Conservation (phyloP, 2,329 filamentous ascomycete genomes). For the Purpureocillium takamizusanense region DNA sequence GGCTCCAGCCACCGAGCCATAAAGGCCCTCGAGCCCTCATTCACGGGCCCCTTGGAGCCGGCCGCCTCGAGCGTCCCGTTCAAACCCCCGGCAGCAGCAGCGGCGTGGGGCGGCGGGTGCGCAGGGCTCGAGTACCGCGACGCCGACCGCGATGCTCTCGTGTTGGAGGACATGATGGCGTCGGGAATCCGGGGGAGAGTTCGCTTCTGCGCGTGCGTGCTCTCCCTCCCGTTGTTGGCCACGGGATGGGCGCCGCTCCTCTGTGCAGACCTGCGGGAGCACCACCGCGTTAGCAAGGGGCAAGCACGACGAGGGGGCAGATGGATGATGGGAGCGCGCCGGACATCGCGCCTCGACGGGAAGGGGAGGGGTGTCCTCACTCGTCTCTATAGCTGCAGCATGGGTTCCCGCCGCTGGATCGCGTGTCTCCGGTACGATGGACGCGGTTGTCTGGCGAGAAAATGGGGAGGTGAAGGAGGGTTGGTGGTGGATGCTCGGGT, state of each 20-base stretch:
- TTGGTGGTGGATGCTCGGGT: constrained; percentile 11
- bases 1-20: constrained; percentile 53
- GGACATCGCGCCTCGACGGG: background rate
- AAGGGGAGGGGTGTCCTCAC: constrained; percentile 11
- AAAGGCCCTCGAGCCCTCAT: constrained; percentile 34
- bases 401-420: constrained; percentile 20
- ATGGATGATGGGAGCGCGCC: too few relatives aligned
- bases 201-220: constrained; percentile 4
- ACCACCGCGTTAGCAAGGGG: too few relatives aligned
- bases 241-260: constrained; percentile 17
- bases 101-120: constrained; percentile 17
- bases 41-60: constrained; percentile 22
- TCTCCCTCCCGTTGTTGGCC: background rate
- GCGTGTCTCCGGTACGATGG: constrained; percentile 17
- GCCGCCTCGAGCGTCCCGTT: constrained; percentile 26
- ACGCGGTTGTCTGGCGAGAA: constrained; percentile 20
- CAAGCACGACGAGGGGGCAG: too few relatives aligned
- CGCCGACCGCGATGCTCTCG: constrained; percentile 37
- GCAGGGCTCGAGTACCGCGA: constrained; percentile 48
- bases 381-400: constrained; percentile 19
- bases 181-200: background rate
- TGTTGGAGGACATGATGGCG: constrained; percentile 31
- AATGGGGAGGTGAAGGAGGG: constrained; percentile 12
- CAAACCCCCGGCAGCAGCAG: constrained; percentile 4
- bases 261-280: constrained; percentile 18